Conservation (phyloP, 768 basidiomycete species). For the Phaffia australis region DNA sequence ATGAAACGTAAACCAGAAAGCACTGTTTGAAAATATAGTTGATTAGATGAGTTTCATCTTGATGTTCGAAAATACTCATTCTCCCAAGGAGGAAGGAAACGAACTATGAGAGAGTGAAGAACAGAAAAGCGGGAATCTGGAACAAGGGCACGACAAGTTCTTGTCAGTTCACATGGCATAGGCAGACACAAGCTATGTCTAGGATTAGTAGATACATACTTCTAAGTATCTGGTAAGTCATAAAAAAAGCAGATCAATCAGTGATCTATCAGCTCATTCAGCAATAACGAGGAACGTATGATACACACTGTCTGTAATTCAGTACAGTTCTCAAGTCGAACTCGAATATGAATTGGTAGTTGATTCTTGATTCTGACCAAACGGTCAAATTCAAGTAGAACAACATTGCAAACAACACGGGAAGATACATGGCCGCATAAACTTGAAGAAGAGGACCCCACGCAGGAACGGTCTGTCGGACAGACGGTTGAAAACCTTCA, state of each 20-base stretch:
- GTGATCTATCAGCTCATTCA: neutral
- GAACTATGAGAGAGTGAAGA: constrained; percentile 57
- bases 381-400: constrained; percentile 74
- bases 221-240: constrained; percentile 41
- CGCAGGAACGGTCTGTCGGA: constrained; percentile 49
- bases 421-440: constrained; percentile 64
- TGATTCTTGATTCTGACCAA: constrained; percentile 62
- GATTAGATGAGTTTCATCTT: no score
- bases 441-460: constrained; percentile 67
- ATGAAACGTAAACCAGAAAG: constrained; percentile 75
- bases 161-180: neutral
- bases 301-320: constrained; percentile 60
- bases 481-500: constrained; percentile 50
- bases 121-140: constrained; percentile 70
- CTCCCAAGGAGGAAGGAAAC: no score
- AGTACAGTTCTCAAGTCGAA: constrained; percentile 58
- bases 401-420: constrained; percentile 61
- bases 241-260: neutral
- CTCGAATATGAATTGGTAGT: constrained; percentile 88
- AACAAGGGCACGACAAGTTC: neutral
- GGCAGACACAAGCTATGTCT: no score
- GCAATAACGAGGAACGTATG: neutral
- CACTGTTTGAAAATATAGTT: neutral
- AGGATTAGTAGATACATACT: constrained; percentile 35
- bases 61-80: no score